Evolutionary conservation across 2,329 filamentous ascomycete species (phyloP), one percentile per base, ranked within the genome.

Genomic region (Paecilomyces fulvus): DNA sequence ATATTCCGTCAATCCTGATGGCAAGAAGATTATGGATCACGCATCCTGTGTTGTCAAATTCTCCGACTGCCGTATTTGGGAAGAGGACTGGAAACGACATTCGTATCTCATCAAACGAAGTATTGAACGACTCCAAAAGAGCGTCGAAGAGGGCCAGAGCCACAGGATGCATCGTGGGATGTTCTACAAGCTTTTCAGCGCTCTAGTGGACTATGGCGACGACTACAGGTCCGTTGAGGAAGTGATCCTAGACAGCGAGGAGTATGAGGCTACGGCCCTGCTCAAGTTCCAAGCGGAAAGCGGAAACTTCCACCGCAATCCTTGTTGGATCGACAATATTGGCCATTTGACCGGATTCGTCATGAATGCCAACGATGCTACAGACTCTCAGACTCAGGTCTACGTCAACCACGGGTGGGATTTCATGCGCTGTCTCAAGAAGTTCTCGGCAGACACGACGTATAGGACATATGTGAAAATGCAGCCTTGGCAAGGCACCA

Each of bases 121-220:
- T 56, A 79, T 87, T 55, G 77, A 84, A 20, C 72, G 77, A 25
- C 78, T 87, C 2, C 75, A 79, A 62, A 74, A 82, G 59, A 86
- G 83, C 58, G 85, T 87, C 55, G 75, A 82, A 63, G 79, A 77
- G 31, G 87, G 87, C 43, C 80, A 82, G 56, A 86, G 87, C 28
- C 87, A 88, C 68, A 87, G 88, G 73, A 82, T 91, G 59, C 82
- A 87, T 52, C 84, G 87, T 25, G 87, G 87, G 31, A 83, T 91
- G 75, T 86, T 87, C 12, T 94, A 94, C 80, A 92, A 91, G 74
- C 80, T 87, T 53, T 83, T 83, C 74, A 80, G 80, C 65, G 76
- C 79, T 54, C 73, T 83, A 30, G 81, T 83, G 37, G 79, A 78
- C 52, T 84, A 84, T 62, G 77, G 79, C 56, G 74, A 77, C 56